Percentiles rank a stretch among this genome's conserved stretches.
Conservation (phyloP, 768 basidiomycete species). For the Russula sp. region DNA sequence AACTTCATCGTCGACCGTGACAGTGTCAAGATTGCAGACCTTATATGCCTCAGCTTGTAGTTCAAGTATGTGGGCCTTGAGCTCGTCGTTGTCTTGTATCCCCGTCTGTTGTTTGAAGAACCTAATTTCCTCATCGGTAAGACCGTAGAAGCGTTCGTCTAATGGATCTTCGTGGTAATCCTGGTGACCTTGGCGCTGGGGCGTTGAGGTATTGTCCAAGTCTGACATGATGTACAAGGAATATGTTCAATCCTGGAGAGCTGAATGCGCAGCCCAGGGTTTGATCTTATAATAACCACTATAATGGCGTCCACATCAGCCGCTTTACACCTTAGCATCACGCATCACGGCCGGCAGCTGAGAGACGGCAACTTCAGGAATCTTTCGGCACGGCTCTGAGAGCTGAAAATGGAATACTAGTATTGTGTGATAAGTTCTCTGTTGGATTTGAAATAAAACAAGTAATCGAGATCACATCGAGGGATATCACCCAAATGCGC, state of each 20-base stretch:
- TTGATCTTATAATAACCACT: not conserved
- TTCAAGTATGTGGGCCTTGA: slow-evolving; percentile 28
- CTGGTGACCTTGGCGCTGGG: not conserved
- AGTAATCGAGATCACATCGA: too few relatives aligned
- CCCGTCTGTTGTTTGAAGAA: slow-evolving; percentile 26
- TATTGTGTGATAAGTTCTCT: not conserved
- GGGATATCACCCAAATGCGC: too few relatives aligned
- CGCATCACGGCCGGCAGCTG: too few relatives aligned
- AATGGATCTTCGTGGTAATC: not conserved
- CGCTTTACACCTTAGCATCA: not conserved
- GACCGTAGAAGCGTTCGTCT: slow-evolving; percentile 3
- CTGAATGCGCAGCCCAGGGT: not conserved
- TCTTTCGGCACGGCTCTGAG: not conserved
- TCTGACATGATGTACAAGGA: not conserved
- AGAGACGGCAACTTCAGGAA: not conserved
- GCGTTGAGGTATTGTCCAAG: not conserved
- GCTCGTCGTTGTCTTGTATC: slow-evolving; percentile 28
- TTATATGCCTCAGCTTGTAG: slow-evolving; percentile 29
- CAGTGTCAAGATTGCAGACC: slow-evolving; percentile 17
- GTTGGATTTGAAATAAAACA: not conserved
- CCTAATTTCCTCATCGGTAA: slow-evolving; percentile 18
- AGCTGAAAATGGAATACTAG: not conserved
- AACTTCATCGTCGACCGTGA: not conserved
- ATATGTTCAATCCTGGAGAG: too few relatives aligned
- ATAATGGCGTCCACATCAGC: not conserved